phyloP scores from a whole-genome alignment of 768 basidiomycete genomes.

The Candolleomyces aberdarensis region DNA sequence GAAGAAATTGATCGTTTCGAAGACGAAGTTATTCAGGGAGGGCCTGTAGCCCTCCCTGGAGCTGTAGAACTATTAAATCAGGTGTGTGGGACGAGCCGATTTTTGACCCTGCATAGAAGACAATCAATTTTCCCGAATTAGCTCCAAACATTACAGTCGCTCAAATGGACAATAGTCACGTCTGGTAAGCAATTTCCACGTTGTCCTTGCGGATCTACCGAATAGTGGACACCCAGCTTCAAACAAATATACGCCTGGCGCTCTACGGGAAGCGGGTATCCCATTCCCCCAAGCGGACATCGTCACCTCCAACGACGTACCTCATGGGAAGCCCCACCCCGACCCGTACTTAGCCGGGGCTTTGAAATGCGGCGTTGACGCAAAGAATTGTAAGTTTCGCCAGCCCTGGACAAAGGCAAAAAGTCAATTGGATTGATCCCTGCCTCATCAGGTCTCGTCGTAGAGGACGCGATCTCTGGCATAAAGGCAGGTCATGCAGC shows the following conservation, averaged over 20 bases:
- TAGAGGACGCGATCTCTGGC: slow-evolving; percentile 90
- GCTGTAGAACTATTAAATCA: slow-evolving; percentile 51
- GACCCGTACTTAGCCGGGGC: slow-evolving; percentile 86
- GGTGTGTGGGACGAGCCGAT: slow-evolving; percentile 29
- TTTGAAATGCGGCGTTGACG: slow-evolving; percentile 47
- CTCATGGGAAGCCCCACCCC: slow-evolving; percentile 81
- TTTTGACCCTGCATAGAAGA: background rate
- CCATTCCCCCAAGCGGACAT: slow-evolving; percentile 56
- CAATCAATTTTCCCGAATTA: slow-evolving; percentile 22
- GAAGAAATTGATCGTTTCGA: slow-evolving; percentile 77
- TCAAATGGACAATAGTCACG: slow-evolving; percentile 81
- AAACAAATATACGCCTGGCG: slow-evolving; percentile 62
- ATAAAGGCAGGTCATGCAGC: slow-evolving; percentile 72
- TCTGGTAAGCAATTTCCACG: slow-evolving; percentile 46
- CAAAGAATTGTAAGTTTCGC: slow-evolving; percentile 49
- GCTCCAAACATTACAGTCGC: slow-evolving; percentile 19
- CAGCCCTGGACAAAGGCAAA: background rate
- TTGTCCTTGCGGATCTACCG: background rate
- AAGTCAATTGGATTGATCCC: background rate
- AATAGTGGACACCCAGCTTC: slow-evolving; percentile 50
- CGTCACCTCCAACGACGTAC: slow-evolving; percentile 72
- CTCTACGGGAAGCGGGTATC: slow-evolving; percentile 61
- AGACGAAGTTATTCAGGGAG: slow-evolving; percentile 62
- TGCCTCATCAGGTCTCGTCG: slow-evolving; percentile 60
- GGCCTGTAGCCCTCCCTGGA: slow-evolving; percentile 66